Evolutionary conservation across 176 grass and related monocot species (phyloP).

Genomic region (Musa acuminata): DNA sequence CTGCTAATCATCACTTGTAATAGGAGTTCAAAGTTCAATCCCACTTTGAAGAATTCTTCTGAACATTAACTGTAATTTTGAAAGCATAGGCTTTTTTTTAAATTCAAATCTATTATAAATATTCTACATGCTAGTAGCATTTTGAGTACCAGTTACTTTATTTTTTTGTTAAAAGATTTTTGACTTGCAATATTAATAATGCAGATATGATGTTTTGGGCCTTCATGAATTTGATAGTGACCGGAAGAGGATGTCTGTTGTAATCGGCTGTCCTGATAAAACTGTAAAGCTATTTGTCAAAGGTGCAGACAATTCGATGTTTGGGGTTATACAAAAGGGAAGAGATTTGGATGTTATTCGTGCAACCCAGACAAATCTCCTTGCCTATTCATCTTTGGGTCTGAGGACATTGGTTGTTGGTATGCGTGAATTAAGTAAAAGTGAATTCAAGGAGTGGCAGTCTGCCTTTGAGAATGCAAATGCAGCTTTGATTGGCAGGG

Average conservation of each 20-base stretch:
- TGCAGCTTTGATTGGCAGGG: slow-evolving; percentile 51
- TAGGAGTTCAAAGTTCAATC: too few relatives aligned
- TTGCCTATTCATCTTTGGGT: slow-evolving; percentile 59
- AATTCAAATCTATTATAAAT: too few relatives aligned
- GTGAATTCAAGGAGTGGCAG: slow-evolving; percentile 60
- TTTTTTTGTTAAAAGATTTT: too few relatives aligned
- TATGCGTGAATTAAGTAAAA: slow-evolving; percentile 36
- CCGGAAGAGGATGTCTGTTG: slow-evolving; percentile 91
- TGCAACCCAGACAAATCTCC: slow-evolving; percentile 61
- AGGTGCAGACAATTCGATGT: slow-evolving; percentile 77
- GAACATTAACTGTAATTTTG: not conserved
- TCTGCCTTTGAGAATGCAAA: slow-evolving; percentile 54
- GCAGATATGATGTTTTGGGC: slow-evolving; percentile 72
- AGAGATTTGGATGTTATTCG: slow-evolving; percentile 36
- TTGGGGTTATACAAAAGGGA: slow-evolving; percentile 46
- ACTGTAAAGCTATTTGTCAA: slow-evolving; percentile 65
- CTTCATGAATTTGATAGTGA: slow-evolving; percentile 91
- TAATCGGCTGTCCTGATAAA: slow-evolving; percentile 53
- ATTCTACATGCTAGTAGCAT: too few relatives aligned
- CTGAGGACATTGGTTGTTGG: slow-evolving; percentile 69
- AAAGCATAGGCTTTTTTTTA: not conserved
- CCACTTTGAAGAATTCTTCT: too few relatives aligned
- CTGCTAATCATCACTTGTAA: too few relatives aligned
- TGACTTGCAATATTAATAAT: too few relatives aligned
- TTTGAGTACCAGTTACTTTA: too few relatives aligned